These are phyloP conservation scores for Verticillium nubilum DNA, from an alignment of 2,329 filamentous ascomycete species.

Conservation along the genomic window DNA sequence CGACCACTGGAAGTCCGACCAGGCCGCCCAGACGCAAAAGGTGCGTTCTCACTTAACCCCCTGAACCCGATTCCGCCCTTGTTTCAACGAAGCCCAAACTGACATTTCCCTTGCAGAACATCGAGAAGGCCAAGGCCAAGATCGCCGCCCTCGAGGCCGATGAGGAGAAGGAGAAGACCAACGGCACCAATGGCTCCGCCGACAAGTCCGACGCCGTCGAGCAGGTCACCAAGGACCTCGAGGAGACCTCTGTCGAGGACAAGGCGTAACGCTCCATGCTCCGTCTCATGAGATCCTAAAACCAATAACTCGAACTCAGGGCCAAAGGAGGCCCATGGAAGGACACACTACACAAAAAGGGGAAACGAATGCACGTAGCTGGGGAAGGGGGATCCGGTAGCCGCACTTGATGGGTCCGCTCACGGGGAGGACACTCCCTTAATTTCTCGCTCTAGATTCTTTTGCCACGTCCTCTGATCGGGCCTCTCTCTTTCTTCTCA, in stretches of 20 bases:
- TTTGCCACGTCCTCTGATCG: background rate
- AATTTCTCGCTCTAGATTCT: background rate
- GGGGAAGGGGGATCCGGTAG: too few species aligned
- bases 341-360: too few species aligned
- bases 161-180: slow-evolving; percentile 42
- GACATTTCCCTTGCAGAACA: slow-evolving; percentile 58
- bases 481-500: background rate
- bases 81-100: background rate
- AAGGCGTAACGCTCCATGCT: slow-evolving; percentile 36
- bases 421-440: too few species aligned
- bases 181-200: slow-evolving; percentile 36
- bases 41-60: slow-evolving; percentile 50
- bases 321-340: too few species aligned
- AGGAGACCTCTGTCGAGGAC: slow-evolving; percentile 47
- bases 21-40: slow-evolving; percentile 82
- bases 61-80: background rate
- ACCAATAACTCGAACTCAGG: too few species aligned
- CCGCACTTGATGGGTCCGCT: background rate
- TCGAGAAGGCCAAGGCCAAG: slow-evolving; percentile 93
- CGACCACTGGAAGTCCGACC: slow-evolving; percentile 84
- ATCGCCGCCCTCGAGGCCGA: slow-evolving; percentile 81
- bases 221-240: slow-evolving; percentile 44
- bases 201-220: slow-evolving; percentile 48
- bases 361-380: too few species aligned
- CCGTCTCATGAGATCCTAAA: background rate